Percentiles rank a stretch among this genome's conserved stretches.
phyloP scores from a whole-genome alignment of 768 basidiomycete genomes.

The Pisolithus marmoratus region DNA sequence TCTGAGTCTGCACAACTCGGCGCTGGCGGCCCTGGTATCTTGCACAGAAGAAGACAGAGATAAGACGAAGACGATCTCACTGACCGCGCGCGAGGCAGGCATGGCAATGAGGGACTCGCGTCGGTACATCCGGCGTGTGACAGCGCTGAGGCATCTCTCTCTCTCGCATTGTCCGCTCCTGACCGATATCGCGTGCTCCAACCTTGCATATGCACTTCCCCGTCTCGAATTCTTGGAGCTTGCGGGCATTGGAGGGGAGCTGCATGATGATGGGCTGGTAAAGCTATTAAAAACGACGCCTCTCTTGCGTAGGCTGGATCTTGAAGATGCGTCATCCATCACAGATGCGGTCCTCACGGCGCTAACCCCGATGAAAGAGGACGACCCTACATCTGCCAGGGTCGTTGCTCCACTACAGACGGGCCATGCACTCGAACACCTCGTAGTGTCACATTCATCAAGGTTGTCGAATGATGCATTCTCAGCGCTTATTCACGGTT shows the following conservation, averaged over 20 bases:
- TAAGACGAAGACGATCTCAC: constrained; percentile 37
- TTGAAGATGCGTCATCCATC: constrained; percentile 78
- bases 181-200: constrained; percentile 69
- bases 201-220: constrained; percentile 67
- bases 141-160: constrained; percentile 65
- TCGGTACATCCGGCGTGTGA: constrained; percentile 55
- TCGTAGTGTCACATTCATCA: constrained; percentile 64
- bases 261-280: constrained; percentile 72
- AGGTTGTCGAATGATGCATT: constrained; percentile 62
- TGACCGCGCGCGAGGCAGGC: constrained; percentile 62
- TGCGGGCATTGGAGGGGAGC: constrained; percentile 62
- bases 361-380: constrained; percentile 45
- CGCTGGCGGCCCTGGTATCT: constrained; percentile 65
- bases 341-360: constrained; percentile 64
- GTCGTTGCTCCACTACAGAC: constrained; percentile 32
- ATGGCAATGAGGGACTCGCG: constrained; percentile 46
- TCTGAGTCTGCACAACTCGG: constrained; percentile 66
- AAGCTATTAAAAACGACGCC: constrained; percentile 66
- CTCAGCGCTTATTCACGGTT: constrained; percentile 55
- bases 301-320: constrained; percentile 66
- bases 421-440: constrained; percentile 66
- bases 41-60: constrained; percentile 31
- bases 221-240: constrained; percentile 73
- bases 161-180: constrained; percentile 67
- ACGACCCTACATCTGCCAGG: constrained; percentile 11